Evolutionary conservation across 345 rosid genomes (phyloP).

Genomic region (Hibiscus tridactylites): DNA sequence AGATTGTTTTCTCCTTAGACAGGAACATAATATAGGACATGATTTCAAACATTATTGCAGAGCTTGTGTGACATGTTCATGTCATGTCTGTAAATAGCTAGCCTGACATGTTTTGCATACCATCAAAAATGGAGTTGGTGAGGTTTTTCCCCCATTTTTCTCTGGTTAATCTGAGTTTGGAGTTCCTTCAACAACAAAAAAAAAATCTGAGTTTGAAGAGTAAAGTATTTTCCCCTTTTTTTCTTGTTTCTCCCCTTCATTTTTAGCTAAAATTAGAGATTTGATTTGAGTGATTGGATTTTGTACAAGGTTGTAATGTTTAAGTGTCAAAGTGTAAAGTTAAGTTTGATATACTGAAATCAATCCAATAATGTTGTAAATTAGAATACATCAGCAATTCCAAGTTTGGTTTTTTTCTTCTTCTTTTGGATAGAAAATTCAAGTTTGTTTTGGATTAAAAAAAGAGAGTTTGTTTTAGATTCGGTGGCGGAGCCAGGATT

Average conservation of each 20-base stretch:
- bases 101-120: constrained; percentile 1
- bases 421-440: too few species aligned
- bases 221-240: neutral
- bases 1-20: neutral
- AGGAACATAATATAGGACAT: neutral
- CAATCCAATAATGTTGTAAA: neutral
- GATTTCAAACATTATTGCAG: neutral
- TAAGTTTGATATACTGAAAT: neutral
- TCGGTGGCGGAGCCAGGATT: too few species aligned
- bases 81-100: neutral
- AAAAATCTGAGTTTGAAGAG: too few species aligned
- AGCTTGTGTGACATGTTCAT: neutral
- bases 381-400: neutral
- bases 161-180: neutral
- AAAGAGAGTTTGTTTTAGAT: too few species aligned
- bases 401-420: neutral
- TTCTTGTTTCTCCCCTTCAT: too few species aligned
- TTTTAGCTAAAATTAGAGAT: neutral
- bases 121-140: constrained; percentile 1
- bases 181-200: too few species aligned
- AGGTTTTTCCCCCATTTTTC: neutral
- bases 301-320: neutral
- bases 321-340: neutral
- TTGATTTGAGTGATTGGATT: neutral
- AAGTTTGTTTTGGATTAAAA: neutral